Percentiles rank a stretch among this genome's conserved stretches.
Conservation (phyloP, 163 green algal genomes). For the Scenedesmus sp. region DNA sequence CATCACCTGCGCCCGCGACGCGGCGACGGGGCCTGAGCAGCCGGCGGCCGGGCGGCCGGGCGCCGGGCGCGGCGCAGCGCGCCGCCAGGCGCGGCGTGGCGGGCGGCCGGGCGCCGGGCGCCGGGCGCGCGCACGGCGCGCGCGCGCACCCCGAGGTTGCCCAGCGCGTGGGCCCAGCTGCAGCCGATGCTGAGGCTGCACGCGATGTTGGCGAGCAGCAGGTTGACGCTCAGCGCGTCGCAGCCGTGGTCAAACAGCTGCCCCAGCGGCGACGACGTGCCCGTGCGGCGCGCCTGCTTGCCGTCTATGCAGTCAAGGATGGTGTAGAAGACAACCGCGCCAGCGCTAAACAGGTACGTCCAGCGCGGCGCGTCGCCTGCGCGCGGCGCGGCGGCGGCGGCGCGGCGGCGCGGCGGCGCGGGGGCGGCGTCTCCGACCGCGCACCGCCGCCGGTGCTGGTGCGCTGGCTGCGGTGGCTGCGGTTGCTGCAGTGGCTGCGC, state of each 20-base stretch:
- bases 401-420: too few species aligned
- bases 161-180: constrained; percentile 55
- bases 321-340: constrained; percentile 78
- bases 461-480: too few species aligned
- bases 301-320: constrained; percentile 90
- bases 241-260: constrained; percentile 97
- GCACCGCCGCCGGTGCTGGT: too few species aligned
- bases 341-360: constrained; percentile 72
- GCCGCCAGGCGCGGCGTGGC: constrained; percentile 21
- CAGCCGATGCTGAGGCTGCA: constrained; percentile 59
- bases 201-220: constrained; percentile 62
- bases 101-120: too few species aligned
- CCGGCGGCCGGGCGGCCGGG: too few species aligned
- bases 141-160: constrained; percentile 59
- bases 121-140: too few species aligned
- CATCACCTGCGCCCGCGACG: constrained; percentile 64
- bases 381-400: not conserved
- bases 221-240: constrained; percentile 83
- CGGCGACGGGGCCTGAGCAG: not conserved
- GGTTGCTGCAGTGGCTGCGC: too few species aligned
- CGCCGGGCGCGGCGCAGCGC: constrained; percentile 1
- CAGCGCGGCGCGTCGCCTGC: constrained; percentile 71
- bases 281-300: constrained; percentile 91
- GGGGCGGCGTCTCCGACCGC: too few species aligned
- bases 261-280: constrained; percentile 86